These are phyloP conservation scores for Tulasnella sp. DNA, from an alignment of 768 basidiomycete species.

Conservation along the genomic window DNA sequence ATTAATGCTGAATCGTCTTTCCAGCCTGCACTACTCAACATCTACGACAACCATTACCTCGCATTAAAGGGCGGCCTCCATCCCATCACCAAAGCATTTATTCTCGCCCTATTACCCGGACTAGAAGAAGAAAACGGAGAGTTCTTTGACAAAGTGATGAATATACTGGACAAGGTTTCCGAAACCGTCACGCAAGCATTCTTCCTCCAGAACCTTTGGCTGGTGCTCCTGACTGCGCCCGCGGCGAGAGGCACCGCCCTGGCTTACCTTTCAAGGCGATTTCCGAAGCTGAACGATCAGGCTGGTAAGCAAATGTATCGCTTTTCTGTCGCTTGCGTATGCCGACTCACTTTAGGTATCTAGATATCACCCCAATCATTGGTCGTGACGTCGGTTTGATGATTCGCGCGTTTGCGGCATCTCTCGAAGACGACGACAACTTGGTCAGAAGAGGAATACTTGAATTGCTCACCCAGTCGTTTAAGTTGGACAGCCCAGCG, in stretches of 20 bases:
- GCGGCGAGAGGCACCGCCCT: slow-evolving; percentile 79
- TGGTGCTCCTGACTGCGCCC: slow-evolving; percentile 86
- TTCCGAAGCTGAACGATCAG: slow-evolving; percentile 65
- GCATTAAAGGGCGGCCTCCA: slow-evolving; percentile 77
- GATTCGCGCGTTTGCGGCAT: slow-evolving; percentile 79
- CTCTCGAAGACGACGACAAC: slow-evolving; percentile 89
- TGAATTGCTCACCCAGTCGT: slow-evolving; percentile 74
- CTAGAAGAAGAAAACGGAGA: slow-evolving; percentile 97
- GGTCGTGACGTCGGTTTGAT: slow-evolving; percentile 89
- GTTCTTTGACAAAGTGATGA: slow-evolving; percentile 89
- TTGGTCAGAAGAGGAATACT: slow-evolving; percentile 83
- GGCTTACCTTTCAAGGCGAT: slow-evolving; percentile 76
- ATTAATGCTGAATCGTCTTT: background rate
- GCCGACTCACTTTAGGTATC: slow-evolving; percentile 11
- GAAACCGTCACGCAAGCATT: slow-evolving; percentile 80
- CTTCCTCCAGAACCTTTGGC: slow-evolving; percentile 94
- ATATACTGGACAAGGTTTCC: slow-evolving; percentile 74
- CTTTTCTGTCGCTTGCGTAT: background rate
- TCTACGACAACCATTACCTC: slow-evolving; percentile 91
- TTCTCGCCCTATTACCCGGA: slow-evolving; percentile 88
- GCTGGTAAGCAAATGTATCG: slow-evolving; percentile 49
- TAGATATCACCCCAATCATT: slow-evolving; percentile 66
- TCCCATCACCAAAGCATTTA: slow-evolving; percentile 91
- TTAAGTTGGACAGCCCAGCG: slow-evolving; percentile 68
- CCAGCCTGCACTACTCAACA: slow-evolving; percentile 79